Evolutionary conservation across 2,329 filamentous ascomycete genomes (phyloP), one percentile per base, ranked within the genome.

Genomic region (Penicillium crustosum): DNA sequence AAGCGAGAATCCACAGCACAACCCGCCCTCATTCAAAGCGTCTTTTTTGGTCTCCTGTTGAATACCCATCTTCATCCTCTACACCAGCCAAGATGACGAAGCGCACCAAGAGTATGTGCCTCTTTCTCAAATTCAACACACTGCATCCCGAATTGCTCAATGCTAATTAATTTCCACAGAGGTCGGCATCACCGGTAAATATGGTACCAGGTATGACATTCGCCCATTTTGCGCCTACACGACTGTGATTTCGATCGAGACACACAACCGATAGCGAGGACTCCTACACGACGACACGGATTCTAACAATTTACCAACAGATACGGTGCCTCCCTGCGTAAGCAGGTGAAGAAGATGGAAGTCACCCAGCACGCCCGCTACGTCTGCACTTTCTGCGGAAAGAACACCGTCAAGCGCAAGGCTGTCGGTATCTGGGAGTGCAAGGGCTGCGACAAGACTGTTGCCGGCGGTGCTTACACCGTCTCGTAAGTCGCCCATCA

Each of bases 341-440:
- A 97, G 88, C 93, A 92, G 81, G 89, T 94, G 78, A 97, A 97
- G 91, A 97, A 97, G 90, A 96, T 97, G 89, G 94, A 97, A 89
- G 90, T 97, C 81, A 90, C 91, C 75, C 94, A 97, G 83, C 94
- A 99, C 86, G 91, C 92, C 83, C 89, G 89, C 80, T 97, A 97
- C 81, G 88, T 88, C 78, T 97, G 93, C 88, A 93, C 93, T 69
- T 99, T 97, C 90, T 96, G 92, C 87, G 93, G 93, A 78, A 97
- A 97, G 89, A 89, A 87, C 79, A 90, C 89, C 73, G 92, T 96
- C 77, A 92, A 92, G 85, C 89, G 93, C 77, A 85, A 91, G 77
- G 88, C 91, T 66, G 90, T 93, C 73, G 93, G 93, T 75, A 97
- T 96, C 86, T 97, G 93, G 93, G 86, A 93, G 81, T 99, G 94